Evolutionary conservation across 2,329 filamentous ascomycete genomes (phyloP).

Genomic region (Ramichloridium luteum): DNA sequence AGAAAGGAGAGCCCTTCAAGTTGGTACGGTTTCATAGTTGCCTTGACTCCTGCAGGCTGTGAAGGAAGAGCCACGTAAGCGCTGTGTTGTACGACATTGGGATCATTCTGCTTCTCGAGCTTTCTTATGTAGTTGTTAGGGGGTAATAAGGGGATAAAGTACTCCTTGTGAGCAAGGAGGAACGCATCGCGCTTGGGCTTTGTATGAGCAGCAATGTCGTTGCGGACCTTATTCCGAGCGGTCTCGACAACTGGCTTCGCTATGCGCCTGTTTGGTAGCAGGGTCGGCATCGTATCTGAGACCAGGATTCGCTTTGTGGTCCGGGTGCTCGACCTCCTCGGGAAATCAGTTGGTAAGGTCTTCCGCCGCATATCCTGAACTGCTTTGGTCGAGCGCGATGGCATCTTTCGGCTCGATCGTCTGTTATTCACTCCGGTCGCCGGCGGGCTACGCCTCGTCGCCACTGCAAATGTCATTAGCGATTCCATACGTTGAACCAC

Average conservation of each 20-base stretch:
- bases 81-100: constrained; percentile 14
- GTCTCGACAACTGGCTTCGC: constrained; percentile 19
- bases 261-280: constrained; percentile 1
- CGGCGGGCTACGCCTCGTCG: too few species aligned
- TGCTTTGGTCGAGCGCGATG: too few species aligned
- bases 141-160: constrained; percentile 37
- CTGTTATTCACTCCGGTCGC: too few species aligned
- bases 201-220: constrained; percentile 30
- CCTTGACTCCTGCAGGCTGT: constrained; percentile 36
- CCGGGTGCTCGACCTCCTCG: constrained; percentile 7
- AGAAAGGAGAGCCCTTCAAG: constrained; percentile 40
- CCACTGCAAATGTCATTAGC: too few species aligned
- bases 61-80: constrained; percentile 30
- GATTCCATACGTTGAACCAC: too few species aligned
- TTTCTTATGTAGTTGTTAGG: constrained; percentile 32
- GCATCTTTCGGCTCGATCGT: too few species aligned
- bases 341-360: too few species aligned
- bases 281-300: constrained; percentile 11
- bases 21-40: constrained; percentile 41
- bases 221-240: constrained; percentile 29
- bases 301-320: constrained; percentile 7
- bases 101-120: constrained; percentile 18
- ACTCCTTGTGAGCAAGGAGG: constrained; percentile 32
- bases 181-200: constrained; percentile 36
- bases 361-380: too few species aligned